phyloP scores from a whole-genome alignment of 2,329 filamentous ascomycete genomes.

The Fusarium armeniacum region DNA sequence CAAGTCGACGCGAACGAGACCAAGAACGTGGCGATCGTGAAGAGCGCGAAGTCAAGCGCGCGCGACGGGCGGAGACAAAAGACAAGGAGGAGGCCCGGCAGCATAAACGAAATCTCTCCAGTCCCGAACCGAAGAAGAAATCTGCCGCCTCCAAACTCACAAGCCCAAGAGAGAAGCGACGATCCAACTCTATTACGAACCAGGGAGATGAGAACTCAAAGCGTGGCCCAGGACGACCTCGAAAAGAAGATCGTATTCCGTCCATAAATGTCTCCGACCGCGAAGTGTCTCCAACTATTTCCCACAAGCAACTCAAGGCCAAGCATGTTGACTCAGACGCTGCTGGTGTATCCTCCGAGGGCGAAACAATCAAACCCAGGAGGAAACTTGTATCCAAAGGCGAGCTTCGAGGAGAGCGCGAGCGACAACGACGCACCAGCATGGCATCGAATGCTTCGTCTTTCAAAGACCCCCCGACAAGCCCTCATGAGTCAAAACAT shows the following conservation, averaged over 20 bases:
- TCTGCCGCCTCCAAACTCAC: conserved; percentile 53
- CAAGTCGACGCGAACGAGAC: conserved; percentile 60
- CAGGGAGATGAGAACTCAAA: conserved; percentile 66
- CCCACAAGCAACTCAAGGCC: conserved; percentile 64
- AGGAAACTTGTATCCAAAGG: conserved; percentile 74
- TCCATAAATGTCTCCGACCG: conserved; percentile 65
- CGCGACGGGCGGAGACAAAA: conserved; percentile 60
- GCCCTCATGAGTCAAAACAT: conserved; percentile 63
- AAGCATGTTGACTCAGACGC: conserved; percentile 69
- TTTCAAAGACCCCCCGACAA: conserved; percentile 64
- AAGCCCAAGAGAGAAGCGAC: conserved; percentile 66
- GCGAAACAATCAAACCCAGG: conserved; percentile 70
- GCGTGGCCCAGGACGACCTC: conserved; percentile 66
- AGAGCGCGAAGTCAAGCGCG: conserved; percentile 60
- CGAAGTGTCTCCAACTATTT: conserved; percentile 64
- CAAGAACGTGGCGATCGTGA: conserved; percentile 58
- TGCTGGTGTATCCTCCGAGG: conserved; percentile 67
- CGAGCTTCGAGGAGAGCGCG: conserved; percentile 71
- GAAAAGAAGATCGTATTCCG: conserved; percentile 67
- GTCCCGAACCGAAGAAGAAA: conserved; percentile 65
- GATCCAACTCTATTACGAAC: conserved; percentile 58
- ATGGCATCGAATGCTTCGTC: conserved; percentile 69
- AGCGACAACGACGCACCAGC: conserved; percentile 71
- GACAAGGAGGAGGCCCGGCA: conserved; percentile 61
- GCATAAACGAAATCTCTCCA: conserved; percentile 64